Evolutionary conservation across 306 rosid species (phyloP).

Genomic region (Rosa multiflora): DNA sequence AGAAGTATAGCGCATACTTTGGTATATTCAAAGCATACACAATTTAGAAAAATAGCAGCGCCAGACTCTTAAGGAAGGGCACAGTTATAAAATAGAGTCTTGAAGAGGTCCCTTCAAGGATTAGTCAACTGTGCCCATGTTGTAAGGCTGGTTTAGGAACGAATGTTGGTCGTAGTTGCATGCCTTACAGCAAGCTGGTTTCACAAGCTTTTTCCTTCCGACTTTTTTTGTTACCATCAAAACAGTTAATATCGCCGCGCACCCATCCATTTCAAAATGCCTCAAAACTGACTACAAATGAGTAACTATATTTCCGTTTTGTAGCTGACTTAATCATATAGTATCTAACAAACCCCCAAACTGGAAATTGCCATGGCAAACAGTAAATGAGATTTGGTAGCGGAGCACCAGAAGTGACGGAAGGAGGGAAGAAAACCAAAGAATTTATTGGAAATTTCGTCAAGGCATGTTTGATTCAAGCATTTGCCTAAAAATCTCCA

Average conservation of each 20-base stretch:
- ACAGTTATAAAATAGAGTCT: neutral
- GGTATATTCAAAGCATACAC: no score
- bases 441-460: neutral
- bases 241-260: neutral
- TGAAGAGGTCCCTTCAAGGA: neutral
- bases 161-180: neutral
- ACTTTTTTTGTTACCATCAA: neutral
- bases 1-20: no score
- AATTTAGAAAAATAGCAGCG: no score
- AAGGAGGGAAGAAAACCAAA: neutral
- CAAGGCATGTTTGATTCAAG: neutral
- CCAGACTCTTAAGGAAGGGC: no score
- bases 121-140: constrained; percentile 3
- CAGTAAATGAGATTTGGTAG: no score
- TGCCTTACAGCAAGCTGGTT: neutral
- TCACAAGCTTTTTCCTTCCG: neutral
- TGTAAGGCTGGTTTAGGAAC: neutral
- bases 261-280: neutral
- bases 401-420: neutral
- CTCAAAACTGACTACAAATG: neutral
- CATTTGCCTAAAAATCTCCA: no score
- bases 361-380: neutral
- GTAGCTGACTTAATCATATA: neutral
- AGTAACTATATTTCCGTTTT: neutral
- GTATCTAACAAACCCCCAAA: neutral